Evolutionary conservation across 2,329 filamentous ascomycete genomes (phyloP).

Genomic region (Ophiostoma piceae): DNA sequence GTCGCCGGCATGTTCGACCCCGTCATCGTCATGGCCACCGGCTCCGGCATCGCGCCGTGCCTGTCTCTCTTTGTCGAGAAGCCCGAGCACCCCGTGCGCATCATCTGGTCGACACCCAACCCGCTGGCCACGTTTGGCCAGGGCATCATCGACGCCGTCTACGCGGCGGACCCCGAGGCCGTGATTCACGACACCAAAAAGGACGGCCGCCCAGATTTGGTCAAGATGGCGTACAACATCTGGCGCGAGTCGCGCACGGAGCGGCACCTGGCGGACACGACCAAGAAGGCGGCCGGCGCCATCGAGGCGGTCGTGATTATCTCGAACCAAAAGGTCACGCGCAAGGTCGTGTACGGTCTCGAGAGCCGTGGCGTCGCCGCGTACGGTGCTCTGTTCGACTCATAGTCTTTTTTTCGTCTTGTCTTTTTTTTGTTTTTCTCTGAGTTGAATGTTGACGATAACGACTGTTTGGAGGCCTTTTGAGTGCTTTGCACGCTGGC

Average conservation of each 20-base stretch:
- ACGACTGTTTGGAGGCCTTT: neutral
- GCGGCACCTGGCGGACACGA: neutral
- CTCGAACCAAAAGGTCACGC: constrained; percentile 35
- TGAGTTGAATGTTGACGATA: neutral
- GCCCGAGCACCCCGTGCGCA: constrained; percentile 31
- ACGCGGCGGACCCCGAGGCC: constrained; percentile 25
- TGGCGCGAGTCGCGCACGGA: constrained; percentile 20
- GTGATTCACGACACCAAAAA: constrained; percentile 25
- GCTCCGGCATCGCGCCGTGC: constrained; percentile 59
- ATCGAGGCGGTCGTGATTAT: constrained; percentile 34
- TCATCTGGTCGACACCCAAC: constrained; percentile 36
- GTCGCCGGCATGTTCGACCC: constrained; percentile 52
- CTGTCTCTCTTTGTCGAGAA: constrained; percentile 52
- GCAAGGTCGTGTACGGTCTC: constrained; percentile 34
- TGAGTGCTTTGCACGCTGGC: neutral
- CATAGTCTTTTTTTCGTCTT: constrained; percentile 1
- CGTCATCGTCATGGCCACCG: constrained; percentile 57
- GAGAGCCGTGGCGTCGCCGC: constrained; percentile 34
- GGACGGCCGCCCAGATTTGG: constrained; percentile 24
- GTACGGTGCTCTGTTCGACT: constrained; percentile 35
- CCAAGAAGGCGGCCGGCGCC: constrained; percentile 13
- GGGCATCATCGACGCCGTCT: constrained; percentile 33
- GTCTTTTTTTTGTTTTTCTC: neutral
- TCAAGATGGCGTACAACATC: constrained; percentile 24
- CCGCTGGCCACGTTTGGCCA: constrained; percentile 36